Conservation (phyloP, 352 stramenopile species). For the Pythium volutum region DNA sequence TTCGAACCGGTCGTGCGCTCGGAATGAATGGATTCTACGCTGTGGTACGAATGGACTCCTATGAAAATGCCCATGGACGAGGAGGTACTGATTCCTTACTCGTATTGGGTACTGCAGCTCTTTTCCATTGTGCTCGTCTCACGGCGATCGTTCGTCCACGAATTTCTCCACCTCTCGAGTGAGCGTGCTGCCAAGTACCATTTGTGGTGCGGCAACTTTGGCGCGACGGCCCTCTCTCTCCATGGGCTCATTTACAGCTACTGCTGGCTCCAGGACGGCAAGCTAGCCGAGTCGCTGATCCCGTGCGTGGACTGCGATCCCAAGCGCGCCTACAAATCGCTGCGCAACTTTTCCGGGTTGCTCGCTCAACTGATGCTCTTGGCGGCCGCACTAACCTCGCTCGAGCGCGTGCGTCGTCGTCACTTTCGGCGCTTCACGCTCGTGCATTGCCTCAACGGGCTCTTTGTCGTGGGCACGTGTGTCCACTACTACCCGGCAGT, state of each 20-base stretch:
- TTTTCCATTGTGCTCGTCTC: constrained; percentile 61
- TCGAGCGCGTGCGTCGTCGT: constrained; percentile 45
- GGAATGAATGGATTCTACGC: constrained; percentile 60
- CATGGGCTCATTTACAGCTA: constrained; percentile 57
- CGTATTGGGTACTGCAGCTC: constrained; percentile 18
- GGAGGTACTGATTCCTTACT: neutral
- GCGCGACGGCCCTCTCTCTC: constrained; percentile 35
- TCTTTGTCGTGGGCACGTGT: constrained; percentile 46
- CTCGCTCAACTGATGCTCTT: constrained; percentile 45
- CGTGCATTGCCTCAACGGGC: constrained; percentile 47
- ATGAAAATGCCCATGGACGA: neutral
- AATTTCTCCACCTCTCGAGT: constrained; percentile 48
- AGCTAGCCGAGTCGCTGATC: constrained; percentile 49
- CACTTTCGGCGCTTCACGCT: constrained; percentile 56
- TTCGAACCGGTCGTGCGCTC: constrained; percentile 47
- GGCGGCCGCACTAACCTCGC: constrained; percentile 39
- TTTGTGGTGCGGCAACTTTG: constrained; percentile 57
- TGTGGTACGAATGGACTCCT: constrained; percentile 13
- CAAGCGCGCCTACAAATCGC: constrained; percentile 47
- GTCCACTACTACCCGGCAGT: constrained; percentile 66
- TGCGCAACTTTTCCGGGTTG: constrained; percentile 63
- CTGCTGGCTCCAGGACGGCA: constrained; percentile 49
- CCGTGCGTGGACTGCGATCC: constrained; percentile 46
- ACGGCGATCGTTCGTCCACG: constrained; percentile 62
- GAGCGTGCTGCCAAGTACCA: constrained; percentile 63